Evolutionary conservation across 208 protist species (phyloP), one percentile per base, ranked within the genome.

Genomic region (Trypanosoma rangeli): DNA sequence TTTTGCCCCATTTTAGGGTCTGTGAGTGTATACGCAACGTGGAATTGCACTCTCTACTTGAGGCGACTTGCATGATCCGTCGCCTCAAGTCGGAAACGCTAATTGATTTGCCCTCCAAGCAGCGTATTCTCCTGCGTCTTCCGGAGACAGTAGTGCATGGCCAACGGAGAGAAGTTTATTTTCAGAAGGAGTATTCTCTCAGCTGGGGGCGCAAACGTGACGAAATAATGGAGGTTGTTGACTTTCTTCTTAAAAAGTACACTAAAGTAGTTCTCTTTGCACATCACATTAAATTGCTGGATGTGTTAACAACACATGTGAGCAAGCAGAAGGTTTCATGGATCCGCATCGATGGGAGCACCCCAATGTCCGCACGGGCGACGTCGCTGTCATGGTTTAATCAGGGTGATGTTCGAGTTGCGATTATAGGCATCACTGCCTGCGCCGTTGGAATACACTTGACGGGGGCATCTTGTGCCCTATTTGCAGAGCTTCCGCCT

Each of bases 401-500:
- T 16, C 16, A 62, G 0, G 81, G 73, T 3, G 70, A 85, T 28
- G 70, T 65, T 22, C 55, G 70, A n/a, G 70, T 90, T 15, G 85
- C 85, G 16, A 50, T 95, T 26, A 80, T 95, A 24, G 87, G 90
- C 18, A 87, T 95, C 39, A 93, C 87, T 7, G 87, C 85, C 0
- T 93, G 87, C 64, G 81, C 83, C 4, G 84, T 93, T 33, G 90
- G 90, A 24, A 84, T 95, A 49, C 87, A 85, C 28, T 75, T 95
- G 37, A 80, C 87, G 10, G 72, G 80, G 10, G 85, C 90, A 0
- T 64, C 74, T 13, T 92, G 83, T 57, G 85, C 86, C 18, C 74
- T 95, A n/a, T 95, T 95, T 68, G 87, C 84, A 37, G 90, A 95
- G 70, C 75, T 95, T 18, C 90, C 90, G 5, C 90, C 90, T 1